Evolutionary conservation across 2,329 filamentous ascomycete genomes (phyloP).

Genomic region (Trichoderma arundinaceum): DNA sequence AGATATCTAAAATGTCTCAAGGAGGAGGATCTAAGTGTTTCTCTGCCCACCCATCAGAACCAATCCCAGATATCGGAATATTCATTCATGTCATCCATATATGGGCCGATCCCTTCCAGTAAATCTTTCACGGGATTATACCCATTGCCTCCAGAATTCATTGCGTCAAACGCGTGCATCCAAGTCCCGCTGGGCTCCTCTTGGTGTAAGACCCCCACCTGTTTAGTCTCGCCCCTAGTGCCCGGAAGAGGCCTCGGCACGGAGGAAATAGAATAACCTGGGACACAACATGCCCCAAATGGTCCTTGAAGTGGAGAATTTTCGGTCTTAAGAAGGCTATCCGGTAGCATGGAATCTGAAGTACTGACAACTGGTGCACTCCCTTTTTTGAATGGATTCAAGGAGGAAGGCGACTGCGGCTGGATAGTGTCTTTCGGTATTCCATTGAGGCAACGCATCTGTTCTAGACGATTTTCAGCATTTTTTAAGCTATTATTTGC

Average conservation of each 20-base stretch:
- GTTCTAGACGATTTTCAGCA: background rate
- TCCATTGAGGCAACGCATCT: background rate
- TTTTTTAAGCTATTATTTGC: background rate
- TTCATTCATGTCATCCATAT: constrained; percentile 2
- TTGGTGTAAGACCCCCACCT: background rate
- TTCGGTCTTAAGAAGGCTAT: background rate
- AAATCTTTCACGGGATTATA: background rate
- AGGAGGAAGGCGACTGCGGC: background rate
- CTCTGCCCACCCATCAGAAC: background rate
- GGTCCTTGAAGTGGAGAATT: background rate
- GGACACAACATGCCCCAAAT: background rate
- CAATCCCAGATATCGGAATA: constrained; percentile 14
- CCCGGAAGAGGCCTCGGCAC: background rate
- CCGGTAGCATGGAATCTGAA: background rate
- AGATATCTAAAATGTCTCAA: background rate
- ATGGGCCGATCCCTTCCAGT: background rate
- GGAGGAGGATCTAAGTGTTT: no score
- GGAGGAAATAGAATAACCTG: background rate
- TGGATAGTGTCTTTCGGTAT: background rate
- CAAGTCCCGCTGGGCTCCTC: background rate
- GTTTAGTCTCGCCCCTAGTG: background rate
- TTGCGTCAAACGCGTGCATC: constrained; percentile 2
- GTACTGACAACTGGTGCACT: no score
- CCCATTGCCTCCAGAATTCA: background rate
- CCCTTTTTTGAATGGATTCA: background rate